Evolutionary conservation across 495 filamentous ascomycete genomes (phyloP), one percentile per base, ranked within the genome.

Genomic region (Aspergillus mulundensis): DNA sequence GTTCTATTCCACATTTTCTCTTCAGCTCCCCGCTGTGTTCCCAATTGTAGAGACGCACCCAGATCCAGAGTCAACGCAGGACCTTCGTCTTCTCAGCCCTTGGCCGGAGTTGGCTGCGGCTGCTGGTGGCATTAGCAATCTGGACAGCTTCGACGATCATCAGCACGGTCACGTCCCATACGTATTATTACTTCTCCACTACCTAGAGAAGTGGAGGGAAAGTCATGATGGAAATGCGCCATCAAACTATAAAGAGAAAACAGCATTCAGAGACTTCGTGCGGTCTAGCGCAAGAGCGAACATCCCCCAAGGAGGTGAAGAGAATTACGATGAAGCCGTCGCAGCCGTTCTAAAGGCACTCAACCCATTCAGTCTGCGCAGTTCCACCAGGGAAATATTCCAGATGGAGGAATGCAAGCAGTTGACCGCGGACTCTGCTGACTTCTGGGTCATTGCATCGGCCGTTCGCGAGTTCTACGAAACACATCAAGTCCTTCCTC

Each of bases 11-110:
- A 86, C 86, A 34, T 93, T 97, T 68, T 86, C 85, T 3, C 76
- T 94, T 54, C 80, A 82, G 61, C 80, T 95, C 16, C 87, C 89
- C 4, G 74, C 81, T 18, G 81, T 81, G 8, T 97, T 95, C 60
- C 90, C 91, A n/a, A 90, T 97, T 61, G 89, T 97, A 62, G 92
- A 99, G 67, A 96, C 93, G 23, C 94, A 99, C 62, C 94, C 95
- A 1, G 92, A 96, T 56, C 85, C 89, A 23, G 87, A 89, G 40
- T 82, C 88, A 40, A 91, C 87, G 5, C 87, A 86, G 50, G 95
- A 99, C 57, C 80, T 99, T 50, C 86, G 95, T 38, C 77, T 97
- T 24, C 71, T 96, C 1, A 85, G 80, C 23, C 91, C 94, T 32
- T 99, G 95, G 94, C 81, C 87, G 15, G 92, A 95, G 66, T 81